These are phyloP conservation scores for Phytopythium kandeliae DNA, from an alignment of 352 stramenopile species.

Conservation along the genomic window DNA sequence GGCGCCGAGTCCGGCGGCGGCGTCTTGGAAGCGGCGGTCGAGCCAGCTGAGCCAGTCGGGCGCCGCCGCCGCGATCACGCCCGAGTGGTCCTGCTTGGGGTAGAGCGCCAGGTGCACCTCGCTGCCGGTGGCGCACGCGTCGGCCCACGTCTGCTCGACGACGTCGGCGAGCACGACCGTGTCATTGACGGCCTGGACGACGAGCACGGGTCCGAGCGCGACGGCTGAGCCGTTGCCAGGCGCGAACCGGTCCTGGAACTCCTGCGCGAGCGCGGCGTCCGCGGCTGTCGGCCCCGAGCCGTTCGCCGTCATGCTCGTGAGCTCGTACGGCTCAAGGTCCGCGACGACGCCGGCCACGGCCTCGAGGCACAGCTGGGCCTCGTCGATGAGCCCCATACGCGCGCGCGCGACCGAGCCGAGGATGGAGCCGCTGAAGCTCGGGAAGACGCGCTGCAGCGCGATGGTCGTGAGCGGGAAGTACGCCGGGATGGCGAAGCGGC, in stretches of 20 bases:
- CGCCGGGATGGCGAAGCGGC: background rate
- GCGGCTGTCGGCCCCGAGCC: background rate
- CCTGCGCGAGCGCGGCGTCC: background rate
- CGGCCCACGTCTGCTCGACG: constrained; percentile 5
- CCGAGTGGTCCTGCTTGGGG: constrained; percentile 9
- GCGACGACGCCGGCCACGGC: background rate
- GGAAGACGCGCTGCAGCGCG: constrained; percentile 2
- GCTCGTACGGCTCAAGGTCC: constrained; percentile 3
- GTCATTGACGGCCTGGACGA: constrained; percentile 10
- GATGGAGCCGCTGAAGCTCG: constrained; percentile 6
- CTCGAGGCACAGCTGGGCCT: constrained; percentile 6
- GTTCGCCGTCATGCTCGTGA: constrained; percentile 3
- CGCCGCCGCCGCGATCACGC: background rate
- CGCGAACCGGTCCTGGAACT: constrained; percentile 4
- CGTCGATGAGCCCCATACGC: constrained; percentile 5
- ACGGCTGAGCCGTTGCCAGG: constrained; percentile 3
- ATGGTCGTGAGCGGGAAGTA: constrained; percentile 3
- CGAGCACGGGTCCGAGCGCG: constrained; percentile 5
- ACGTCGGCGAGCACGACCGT: constrained; percentile 5
- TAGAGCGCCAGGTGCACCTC: constrained; percentile 11
- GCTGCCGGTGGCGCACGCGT: constrained; percentile 4
- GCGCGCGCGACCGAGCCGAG: background rate
- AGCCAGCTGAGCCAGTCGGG: constrained; percentile 1
- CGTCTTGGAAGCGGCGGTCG: background rate
- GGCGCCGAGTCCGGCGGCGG: background rate